Conservation (phyloP, 768 basidiomycete species). For the Boletus huronensis region DNA sequence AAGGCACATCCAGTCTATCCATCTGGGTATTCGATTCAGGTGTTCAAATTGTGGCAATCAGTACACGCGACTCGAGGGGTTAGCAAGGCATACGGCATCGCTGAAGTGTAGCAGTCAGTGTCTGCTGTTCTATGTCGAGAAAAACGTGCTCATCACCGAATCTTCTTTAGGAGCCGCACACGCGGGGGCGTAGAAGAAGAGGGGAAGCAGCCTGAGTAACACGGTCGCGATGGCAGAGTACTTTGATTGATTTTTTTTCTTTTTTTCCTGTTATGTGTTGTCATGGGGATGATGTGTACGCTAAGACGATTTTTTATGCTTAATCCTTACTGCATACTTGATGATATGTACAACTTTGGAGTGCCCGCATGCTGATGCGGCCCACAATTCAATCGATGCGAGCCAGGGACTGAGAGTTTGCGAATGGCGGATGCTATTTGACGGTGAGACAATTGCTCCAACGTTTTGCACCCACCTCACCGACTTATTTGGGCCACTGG, state of each 20-base stretch:
- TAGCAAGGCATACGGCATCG: constrained; percentile 1
- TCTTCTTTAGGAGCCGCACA: not conserved
- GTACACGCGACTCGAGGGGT: constrained; percentile 3
- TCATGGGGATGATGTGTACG: not conserved
- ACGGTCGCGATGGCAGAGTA: too few relatives aligned
- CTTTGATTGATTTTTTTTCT: not conserved
- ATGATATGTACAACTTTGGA: too few relatives aligned
- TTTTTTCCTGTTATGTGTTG: not conserved
- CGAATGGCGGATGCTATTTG: not conserved
- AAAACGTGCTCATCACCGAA: not conserved
- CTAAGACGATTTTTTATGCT: not conserved
- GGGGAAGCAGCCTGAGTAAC: too few relatives aligned
- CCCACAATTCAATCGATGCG: not conserved
- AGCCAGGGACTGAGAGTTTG: not conserved
- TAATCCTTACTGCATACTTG: not conserved
- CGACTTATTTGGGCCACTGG: not conserved
- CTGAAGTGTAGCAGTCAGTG: constrained; percentile 1
- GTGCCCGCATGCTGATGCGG: not conserved
- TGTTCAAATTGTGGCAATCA: constrained; percentile 3
- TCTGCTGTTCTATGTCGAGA: not conserved
- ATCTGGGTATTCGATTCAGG: not conserved
- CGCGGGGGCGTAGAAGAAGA: too few relatives aligned
- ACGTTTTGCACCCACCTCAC: not conserved
- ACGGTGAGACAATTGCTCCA: not conserved
- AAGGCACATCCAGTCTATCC: constrained; percentile 6